Evolutionary conservation across 495 filamentous ascomycete species (phyloP).

Genomic region (Aspergillus funiculosus): DNA sequence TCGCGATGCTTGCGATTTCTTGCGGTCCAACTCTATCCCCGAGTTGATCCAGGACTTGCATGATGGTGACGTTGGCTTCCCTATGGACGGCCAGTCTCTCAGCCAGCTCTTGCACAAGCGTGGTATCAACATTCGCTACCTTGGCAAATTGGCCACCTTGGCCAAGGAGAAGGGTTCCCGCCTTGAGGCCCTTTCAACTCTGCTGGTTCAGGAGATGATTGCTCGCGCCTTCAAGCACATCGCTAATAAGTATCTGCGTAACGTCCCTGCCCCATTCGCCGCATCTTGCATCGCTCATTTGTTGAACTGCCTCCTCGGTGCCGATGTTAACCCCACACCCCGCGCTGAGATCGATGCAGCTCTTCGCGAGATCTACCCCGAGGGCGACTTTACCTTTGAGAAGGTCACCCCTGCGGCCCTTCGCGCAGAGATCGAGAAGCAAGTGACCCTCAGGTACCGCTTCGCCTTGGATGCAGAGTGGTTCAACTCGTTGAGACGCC

Average conservation of each 20-base stretch:
- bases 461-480: conserved; percentile 66
- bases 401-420: conserved; percentile 67
- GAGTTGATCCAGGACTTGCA: conserved; percentile 73
- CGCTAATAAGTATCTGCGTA: conserved; percentile 68
- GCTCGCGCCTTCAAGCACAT: conserved; percentile 91
- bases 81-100: conserved; percentile 93
- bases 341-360: conserved; percentile 68
- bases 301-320: conserved; percentile 88
- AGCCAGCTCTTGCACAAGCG: conserved; percentile 89
- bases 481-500: conserved; percentile 56
- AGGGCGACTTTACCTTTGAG: conserved; percentile 78
- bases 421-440: conserved; percentile 60
- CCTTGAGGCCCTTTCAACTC: conserved; percentile 65
- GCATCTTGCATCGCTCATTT: conserved; percentile 77
- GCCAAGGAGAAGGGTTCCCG: conserved; percentile 62
- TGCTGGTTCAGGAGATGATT: conserved; percentile 89
- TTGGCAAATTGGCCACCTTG: conserved; percentile 72
- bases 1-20: conserved; percentile 70
- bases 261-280: conserved; percentile 71
- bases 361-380: conserved; percentile 67
- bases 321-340: conserved; percentile 68
- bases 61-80: conserved; percentile 91
- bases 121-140: conserved; percentile 93
- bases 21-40: conserved; percentile 69
- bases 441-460: conserved; percentile 68